A percentile compares a stretch with the other conserved stretches of the same genome.
These are phyloP conservation scores for Xylaria sp. DNA, from an alignment of 2,329 filamentous ascomycete species.

Conservation along the genomic window DNA sequence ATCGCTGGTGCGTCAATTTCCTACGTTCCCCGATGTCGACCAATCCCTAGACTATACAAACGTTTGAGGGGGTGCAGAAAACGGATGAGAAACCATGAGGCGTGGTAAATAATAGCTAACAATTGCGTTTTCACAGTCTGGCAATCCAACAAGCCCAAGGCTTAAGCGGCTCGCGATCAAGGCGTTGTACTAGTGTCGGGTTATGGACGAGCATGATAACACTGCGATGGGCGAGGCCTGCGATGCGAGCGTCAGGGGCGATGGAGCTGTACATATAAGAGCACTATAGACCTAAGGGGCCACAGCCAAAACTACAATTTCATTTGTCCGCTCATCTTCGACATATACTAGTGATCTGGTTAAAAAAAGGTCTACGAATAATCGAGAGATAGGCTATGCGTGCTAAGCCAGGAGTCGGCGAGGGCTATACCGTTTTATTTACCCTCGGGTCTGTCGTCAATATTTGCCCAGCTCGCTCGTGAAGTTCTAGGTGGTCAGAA, in stretches of 20 bases:
- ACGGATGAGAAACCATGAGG: background rate
- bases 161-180: constrained; percentile 47
- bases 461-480: background rate
- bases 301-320: constrained; percentile 31
- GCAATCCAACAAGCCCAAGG: constrained; percentile 61
- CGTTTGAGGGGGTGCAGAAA: background rate
- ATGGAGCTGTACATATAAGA: constrained; percentile 45
- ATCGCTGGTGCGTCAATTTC: constrained; percentile 66
- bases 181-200: constrained; percentile 13
- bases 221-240: background rate
- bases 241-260: background rate
- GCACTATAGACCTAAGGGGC: constrained; percentile 44
- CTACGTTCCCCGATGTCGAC: background rate
- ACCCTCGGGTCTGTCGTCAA: too few relatives aligned
- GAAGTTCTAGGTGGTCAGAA: background rate
- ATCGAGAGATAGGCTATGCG: background rate
- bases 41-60: background rate
- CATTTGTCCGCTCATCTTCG: constrained; percentile 34
- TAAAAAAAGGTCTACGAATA: background rate
- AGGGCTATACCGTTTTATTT: background rate
- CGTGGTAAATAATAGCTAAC: constrained; percentile 26
- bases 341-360: constrained; percentile 9
- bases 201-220: background rate
- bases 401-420: background rate
- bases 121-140: constrained; percentile 55